Evolutionary conservation across 768 basidiomycete species (phyloP), one percentile per base, ranked within the genome.

Genomic region (Calocera viscosa): DNA sequence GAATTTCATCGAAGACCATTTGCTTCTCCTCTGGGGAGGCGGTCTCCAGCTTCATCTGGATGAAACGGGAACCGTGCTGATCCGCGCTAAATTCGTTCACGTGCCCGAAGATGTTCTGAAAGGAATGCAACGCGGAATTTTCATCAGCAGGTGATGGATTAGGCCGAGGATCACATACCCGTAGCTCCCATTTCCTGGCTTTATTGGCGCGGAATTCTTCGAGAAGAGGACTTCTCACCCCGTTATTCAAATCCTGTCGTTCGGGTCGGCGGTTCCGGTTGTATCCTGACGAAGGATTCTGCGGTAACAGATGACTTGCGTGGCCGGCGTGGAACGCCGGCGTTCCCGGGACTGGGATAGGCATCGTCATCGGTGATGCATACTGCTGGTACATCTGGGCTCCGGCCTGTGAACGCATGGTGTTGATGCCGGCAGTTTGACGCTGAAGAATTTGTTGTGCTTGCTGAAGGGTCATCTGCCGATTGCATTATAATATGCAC

Each of bases 51-150:
- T 89, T 88, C 71, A 89, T 86, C 74, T 98, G 95, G 68, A 99
- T 94, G 76, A 97, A 93, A 10, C 95, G 86, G n/a, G 94, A 96
- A n/a, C 94, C 95, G 69, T 94, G 90, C 74, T 96, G 94, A 76
- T 98, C 95, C 16, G 85, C 84, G 67, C 90, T 88, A 75, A 99
- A 99, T 75, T 97, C 95, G 41, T 90, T 87, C 66, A 95, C 76
- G 74, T 89, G 83, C 8, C 91, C 91, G 49, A 82, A 81, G 69
- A 99, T 87, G 72, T 95, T 92, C 95, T 97, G 69, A 22, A 19
- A 5, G 19, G 43, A 17, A 47, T 19, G 43, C 16, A 22, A n/a
- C 5, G 2, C 11, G 22, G n/a, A 24, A 30, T 22, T 71, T 12
- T 3, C 22, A 26, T 2, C 19, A 7, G 28, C 14, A 38, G 24